phyloP scores from a whole-genome alignment of 2,329 filamentous ascomycete genomes.

The Coniochaeta hoffmannii region DNA sequence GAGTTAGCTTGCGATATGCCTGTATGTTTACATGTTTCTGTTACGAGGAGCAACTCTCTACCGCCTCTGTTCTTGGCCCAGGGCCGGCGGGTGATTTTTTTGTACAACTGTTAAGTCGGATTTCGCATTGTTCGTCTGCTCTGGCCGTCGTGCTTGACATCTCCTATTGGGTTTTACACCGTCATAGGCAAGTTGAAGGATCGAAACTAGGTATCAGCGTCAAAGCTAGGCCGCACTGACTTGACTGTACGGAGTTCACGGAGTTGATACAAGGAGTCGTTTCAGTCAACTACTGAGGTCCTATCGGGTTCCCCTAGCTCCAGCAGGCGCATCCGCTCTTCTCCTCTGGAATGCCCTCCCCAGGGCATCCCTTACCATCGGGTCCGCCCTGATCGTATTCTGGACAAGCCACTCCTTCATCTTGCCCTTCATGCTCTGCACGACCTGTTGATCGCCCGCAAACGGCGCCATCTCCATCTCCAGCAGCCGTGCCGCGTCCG shows the following conservation, averaged over 20 bases:
- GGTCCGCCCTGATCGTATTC: constrained; percentile 72
- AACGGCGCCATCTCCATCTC: constrained; percentile 78
- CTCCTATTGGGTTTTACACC: neutral
- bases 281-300: neutral
- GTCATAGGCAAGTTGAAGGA: neutral
- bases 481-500: constrained; percentile 63
- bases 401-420: constrained; percentile 84
- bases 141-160: neutral
- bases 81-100: neutral
- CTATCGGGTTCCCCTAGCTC: constrained; percentile 46
- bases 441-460: constrained; percentile 58
- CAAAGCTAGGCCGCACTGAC: neutral
- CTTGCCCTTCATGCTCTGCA: constrained; percentile 58
- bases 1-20: neutral
- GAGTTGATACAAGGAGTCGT: neutral
- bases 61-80: neutral
- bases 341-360: constrained; percentile 57
- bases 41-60: neutral
- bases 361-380: constrained; percentile 75
- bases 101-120: neutral
- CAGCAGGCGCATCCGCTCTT: constrained; percentile 53
- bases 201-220: neutral
- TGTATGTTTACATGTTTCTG: neutral
- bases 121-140: neutral
- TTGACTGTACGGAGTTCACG: neutral